A percentile compares a stretch with the other conserved stretches of the same genome.
These are phyloP conservation scores for Starmerella kuoi DNA, from an alignment of 805 yeast genomes.

Conservation along the genomic window DNA sequence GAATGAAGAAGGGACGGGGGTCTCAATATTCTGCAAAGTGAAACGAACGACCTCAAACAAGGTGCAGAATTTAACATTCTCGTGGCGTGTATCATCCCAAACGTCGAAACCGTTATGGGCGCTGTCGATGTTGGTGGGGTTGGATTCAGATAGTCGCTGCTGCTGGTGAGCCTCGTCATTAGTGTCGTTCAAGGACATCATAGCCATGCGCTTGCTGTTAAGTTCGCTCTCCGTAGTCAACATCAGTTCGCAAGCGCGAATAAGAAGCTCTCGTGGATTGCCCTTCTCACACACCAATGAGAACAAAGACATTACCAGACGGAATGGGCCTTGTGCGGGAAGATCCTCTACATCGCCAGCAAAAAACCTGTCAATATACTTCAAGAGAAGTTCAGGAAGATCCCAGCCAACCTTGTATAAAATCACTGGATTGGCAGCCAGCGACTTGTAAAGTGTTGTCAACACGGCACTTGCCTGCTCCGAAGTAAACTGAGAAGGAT, in stretches of 20 bases:
- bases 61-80: constrained; percentile 45
- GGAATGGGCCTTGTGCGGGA: constrained; percentile 30
- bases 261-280: constrained; percentile 66
- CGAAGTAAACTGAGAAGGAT: constrained; percentile 36
- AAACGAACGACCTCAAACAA: constrained; percentile 52
- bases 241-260: constrained; percentile 59
- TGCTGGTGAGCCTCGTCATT: constrained; percentile 20
- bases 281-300: constrained; percentile 56
- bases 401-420: constrained; percentile 80
- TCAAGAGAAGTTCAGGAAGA: constrained; percentile 55
- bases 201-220: constrained; percentile 18
- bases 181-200: constrained; percentile 27
- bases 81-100: constrained; percentile 14
- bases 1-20: constrained; percentile 69
- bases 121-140: constrained; percentile 1
- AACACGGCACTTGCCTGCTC: constrained; percentile 35
- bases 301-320: constrained; percentile 33
- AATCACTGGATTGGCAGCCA: constrained; percentile 38
- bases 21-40: constrained; percentile 47
- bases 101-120: constrained; percentile 13
- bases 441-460: constrained; percentile 28
- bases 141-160: neutral
- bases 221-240: constrained; percentile 13
- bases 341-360: constrained; percentile 18
- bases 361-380: constrained; percentile 33